A percentile compares a stretch with the other conserved stretches of the same genome.
These are phyloP conservation scores for Sechiopsis laciniata DNA, from an alignment of 306 rosid genomes.

Conservation along the genomic window DNA sequence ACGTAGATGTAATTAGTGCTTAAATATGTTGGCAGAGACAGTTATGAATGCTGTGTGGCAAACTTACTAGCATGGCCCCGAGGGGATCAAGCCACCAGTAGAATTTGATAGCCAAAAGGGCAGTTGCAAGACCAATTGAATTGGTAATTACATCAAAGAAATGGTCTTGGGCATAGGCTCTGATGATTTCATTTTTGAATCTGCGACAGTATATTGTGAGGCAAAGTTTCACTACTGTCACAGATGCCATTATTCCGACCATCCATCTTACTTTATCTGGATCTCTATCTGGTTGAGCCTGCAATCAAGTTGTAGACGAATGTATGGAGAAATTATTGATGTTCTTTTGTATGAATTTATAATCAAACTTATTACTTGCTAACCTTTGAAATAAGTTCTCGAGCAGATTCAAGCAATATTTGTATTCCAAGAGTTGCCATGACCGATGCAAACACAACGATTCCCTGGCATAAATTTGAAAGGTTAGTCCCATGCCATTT, in stretches of 20 bases:
- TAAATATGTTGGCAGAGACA: slow-evolving; percentile 3
- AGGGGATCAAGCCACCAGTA: slow-evolving; percentile 91
- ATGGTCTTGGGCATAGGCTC: slow-evolving; percentile 86
- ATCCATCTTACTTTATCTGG: slow-evolving; percentile 70
- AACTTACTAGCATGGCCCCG: slow-evolving; percentile 68
- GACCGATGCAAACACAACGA: slow-evolving; percentile 81
- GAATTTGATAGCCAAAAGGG: slow-evolving; percentile 68
- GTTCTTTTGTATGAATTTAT: background rate
- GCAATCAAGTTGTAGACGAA: background rate
- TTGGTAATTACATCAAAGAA: slow-evolving; percentile 86
- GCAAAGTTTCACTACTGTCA: slow-evolving; percentile 45
- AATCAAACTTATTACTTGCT: background rate
- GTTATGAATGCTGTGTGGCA: background rate
- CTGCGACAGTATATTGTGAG: slow-evolving; percentile 70
- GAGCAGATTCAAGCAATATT: slow-evolving; percentile 68
- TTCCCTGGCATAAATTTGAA: slow-evolving; percentile 46
- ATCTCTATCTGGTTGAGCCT: slow-evolving; percentile 66
- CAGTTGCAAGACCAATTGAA: slow-evolving; percentile 62
- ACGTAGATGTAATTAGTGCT: background rate
- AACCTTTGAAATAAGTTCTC: slow-evolving; percentile 62
- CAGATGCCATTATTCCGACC: slow-evolving; percentile 79
- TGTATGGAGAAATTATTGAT: background rate
- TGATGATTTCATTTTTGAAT: slow-evolving; percentile 74
- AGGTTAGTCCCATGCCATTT: slow-evolving; percentile 11
- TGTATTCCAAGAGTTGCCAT: slow-evolving; percentile 95